Evolutionary conservation across 2,329 filamentous ascomycete species (phyloP).

Genomic region (Exophiala bonariae): DNA sequence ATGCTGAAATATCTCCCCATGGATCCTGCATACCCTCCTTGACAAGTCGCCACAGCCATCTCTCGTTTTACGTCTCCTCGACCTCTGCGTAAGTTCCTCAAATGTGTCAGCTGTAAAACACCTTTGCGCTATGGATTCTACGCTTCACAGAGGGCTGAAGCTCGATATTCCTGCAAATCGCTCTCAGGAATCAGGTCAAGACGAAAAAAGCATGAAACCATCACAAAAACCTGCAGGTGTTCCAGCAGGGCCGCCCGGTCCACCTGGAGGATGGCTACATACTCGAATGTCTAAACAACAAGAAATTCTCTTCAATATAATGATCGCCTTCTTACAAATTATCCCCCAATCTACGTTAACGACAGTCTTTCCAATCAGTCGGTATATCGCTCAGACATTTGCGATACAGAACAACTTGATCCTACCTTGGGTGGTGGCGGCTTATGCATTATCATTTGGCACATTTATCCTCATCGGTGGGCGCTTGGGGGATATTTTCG

Average conservation of each 20-base stretch:
- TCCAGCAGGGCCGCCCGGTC: slow-evolving; percentile 14
- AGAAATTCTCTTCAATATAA: slow-evolving; percentile 39
- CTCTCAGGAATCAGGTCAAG: slow-evolving; percentile 2
- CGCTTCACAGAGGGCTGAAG: background rate
- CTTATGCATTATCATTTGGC: slow-evolving; percentile 44
- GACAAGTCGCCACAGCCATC: too few species aligned
- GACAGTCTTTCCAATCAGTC: slow-evolving; percentile 40
- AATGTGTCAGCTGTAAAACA: too few species aligned
- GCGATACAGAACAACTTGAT: slow-evolving; percentile 32
- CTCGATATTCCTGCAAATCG: slow-evolving; percentile 7
- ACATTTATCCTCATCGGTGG: slow-evolving; percentile 48
- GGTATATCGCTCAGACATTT: slow-evolving; percentile 48
- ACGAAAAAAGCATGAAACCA: slow-evolving; percentile 10
- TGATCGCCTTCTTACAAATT: slow-evolving; percentile 50
- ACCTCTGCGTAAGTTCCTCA: too few species aligned
- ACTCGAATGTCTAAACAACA: slow-evolving; percentile 19
- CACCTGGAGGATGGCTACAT: slow-evolving; percentile 23
- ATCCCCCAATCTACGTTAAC: slow-evolving; percentile 37
- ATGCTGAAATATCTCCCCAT: too few species aligned
- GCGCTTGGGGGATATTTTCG: slow-evolving; percentile 45
- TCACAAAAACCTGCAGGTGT: slow-evolving; percentile 5
- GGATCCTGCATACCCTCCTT: too few species aligned
- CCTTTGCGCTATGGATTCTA: too few species aligned
- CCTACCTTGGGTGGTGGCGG: slow-evolving; percentile 42
- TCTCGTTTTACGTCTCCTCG: too few species aligned